Evolutionary conservation across 2,329 filamentous ascomycete genomes (phyloP), one percentile per base, ranked within the genome.

Genomic region (Teratosphaeria nubilosa): DNA sequence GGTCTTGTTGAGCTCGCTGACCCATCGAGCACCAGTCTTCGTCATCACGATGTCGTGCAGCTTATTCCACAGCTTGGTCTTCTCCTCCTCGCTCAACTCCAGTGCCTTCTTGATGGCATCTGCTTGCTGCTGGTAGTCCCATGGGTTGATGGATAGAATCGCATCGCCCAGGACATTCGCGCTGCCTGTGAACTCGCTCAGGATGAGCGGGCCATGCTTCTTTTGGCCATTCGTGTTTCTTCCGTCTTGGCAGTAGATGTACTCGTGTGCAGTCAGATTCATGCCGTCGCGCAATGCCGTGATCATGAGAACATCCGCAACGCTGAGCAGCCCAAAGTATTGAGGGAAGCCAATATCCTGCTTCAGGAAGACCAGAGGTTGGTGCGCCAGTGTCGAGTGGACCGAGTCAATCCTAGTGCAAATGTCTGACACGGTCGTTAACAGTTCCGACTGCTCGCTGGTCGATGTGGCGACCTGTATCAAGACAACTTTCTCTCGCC

Each of bases 201-300:
- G 78, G 63, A 97, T 96, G 51, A 97, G 79, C 1, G 91, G 91
- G 1, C 90, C 90, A 68, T 94, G 85, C 73, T 90, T 91, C 76
- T 91, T 91, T 74, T 90, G 88, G 2, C 80, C 78, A 61, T 83
- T 81, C 10, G 53, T 51, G 5, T 48, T 79, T 64, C 82, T 83
- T 48, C 91, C 91, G 68, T 97, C 92, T 70, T 97, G 92, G 69
- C 91, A 96, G 64, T 90, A 89, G 34, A 96, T 82, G 69, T 91
- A 97, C 71, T 97, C 92, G 70, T 97, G 94, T 5, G 88, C 91
- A 0, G 92, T 96, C 58, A 97, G 75, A 70, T 96, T 97, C 94
- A 97, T 97, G 62, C 92, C 92, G 72, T 97, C 92, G 56, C 94
- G 90, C 66, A 97, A 85, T 70, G 90, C 95, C 1, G 92, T 95